Conservation (phyloP, 78 protist genomes). For the slime mould (Dictyostelium discoideum) region dicty_2.7 NC_007088.5:1690501-1691000, state of each 20-base stretch:
- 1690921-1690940: conserved; percentile 63
- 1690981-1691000: conserved; percentile 66
- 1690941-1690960: conserved; percentile 52
- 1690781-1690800: conserved; percentile 56
- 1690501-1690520: conserved; percentile 76
- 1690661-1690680: not conserved
- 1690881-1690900: conserved; percentile 2
- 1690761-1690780: conserved; percentile 65
- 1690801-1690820: not conserved
- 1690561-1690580: conserved; percentile 4
- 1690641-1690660: not conserved
- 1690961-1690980: conserved; percentile 46
- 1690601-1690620: not conserved
- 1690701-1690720: not conserved
- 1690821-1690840: conserved; percentile 44
- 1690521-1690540: conserved; percentile 70
- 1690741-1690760: conserved; percentile 72
- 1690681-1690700: not conserved
- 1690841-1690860: conserved; percentile 15
- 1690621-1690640: not conserved
- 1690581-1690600: not conserved
- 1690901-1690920: conserved; percentile 39
- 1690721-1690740: conserved; percentile 59
- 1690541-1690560: conserved; percentile 35
- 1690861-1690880: conserved; percentile 40